A percentile compares a stretch with the other conserved stretches of the same genome.
Conservation (phyloP, 306 rosid genomes). For the Prunus dulcis region DNA sequence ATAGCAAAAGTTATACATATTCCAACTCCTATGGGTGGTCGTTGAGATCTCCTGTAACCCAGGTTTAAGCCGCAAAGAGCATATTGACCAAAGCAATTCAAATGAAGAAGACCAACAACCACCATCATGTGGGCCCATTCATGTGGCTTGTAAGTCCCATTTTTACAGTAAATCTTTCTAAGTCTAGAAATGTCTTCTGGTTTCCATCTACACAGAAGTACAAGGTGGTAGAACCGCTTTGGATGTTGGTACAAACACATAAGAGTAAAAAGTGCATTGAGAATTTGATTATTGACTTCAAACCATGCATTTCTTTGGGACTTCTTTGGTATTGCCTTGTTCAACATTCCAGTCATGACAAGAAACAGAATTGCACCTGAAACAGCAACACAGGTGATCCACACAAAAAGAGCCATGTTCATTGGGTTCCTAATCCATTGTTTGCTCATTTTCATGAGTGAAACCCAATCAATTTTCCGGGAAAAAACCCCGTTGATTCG, state of each 20-base stretch:
- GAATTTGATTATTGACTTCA: constrained; percentile 90
- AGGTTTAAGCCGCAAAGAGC: constrained; percentile 83
- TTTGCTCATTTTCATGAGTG: constrained; percentile 48
- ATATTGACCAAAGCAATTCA: constrained; percentile 89
- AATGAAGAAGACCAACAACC: constrained; percentile 71
- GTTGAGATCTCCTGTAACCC: constrained; percentile 73
- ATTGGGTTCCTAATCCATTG: constrained; percentile 74
- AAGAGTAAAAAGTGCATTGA: constrained; percentile 86
- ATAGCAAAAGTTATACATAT: constrained; percentile 67
- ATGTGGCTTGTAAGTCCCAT: constrained; percentile 81
- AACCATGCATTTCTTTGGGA: constrained; percentile 76
- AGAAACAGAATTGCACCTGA: constrained; percentile 89
- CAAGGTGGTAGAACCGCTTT: constrained; percentile 69
- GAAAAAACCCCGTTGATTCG: constrained; percentile 49
- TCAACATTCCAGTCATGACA: constrained; percentile 94
- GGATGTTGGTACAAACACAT: constrained; percentile 95
- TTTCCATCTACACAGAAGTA: constrained; percentile 75
- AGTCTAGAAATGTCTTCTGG: constrained; percentile 61
- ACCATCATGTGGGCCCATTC: constrained; percentile 96
- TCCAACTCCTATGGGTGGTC: constrained; percentile 87
- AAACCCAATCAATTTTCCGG: constrained; percentile 63
- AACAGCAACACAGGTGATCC: constrained; percentile 72
- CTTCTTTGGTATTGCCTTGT: constrained; percentile 54
- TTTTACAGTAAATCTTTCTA: constrained; percentile 71
- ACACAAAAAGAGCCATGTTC: constrained; percentile 83